These are phyloP conservation scores for Xanthoparmelia taractica DNA, from an alignment of 495 filamentous ascomycete genomes.

Conservation along the genomic window DNA sequence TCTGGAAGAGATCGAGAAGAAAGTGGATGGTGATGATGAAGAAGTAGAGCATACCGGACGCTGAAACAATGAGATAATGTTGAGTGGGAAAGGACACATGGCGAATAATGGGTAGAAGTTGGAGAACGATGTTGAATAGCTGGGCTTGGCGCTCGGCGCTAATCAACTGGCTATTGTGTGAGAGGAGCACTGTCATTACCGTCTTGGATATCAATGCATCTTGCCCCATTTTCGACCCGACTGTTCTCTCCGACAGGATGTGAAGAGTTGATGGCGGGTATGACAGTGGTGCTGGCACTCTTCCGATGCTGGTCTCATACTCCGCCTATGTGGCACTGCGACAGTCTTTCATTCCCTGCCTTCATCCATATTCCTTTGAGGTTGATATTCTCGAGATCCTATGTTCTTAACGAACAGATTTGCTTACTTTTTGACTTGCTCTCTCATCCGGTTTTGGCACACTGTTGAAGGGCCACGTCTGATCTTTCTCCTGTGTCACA, in stretches of 20 bases:
- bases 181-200: not conserved
- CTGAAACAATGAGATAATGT: not conserved
- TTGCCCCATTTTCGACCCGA: not conserved
- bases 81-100: not conserved
- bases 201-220: not conserved
- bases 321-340: not conserved
- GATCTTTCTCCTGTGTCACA: too few species aligned
- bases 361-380: not conserved
- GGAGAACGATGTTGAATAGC: not conserved
- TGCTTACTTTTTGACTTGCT: not conserved
- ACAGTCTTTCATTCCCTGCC: not conserved
- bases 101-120: not conserved
- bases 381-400: not conserved
- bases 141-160: not conserved
- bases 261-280: not conserved
- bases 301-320: not conserved
- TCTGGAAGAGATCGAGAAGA: not conserved
- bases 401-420: not conserved
- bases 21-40: not conserved
- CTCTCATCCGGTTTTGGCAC: not conserved
- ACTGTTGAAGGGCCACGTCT: not conserved
- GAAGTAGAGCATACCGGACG: not conserved
- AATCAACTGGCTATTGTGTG: not conserved
- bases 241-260: not conserved
- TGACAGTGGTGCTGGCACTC: not conserved